phyloP scores from a whole-genome alignment of 805 yeast genomes.

The Pichia nanzhaoensis region DNA sequence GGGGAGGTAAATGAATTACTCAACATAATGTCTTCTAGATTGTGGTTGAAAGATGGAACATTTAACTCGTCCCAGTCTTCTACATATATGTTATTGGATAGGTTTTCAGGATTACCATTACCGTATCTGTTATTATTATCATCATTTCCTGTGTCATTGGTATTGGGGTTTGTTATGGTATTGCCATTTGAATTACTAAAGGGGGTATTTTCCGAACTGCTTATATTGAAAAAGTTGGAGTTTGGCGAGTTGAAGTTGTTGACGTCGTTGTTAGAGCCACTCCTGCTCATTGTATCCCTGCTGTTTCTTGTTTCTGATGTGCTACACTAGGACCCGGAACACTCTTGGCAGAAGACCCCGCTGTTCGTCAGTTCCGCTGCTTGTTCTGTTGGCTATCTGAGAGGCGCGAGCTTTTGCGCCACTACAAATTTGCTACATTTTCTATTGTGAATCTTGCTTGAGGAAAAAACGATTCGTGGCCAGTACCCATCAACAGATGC shows the following conservation, averaged over 20 bases:
- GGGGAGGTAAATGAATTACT: too few relatives aligned
- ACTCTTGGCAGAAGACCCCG: too few relatives aligned
- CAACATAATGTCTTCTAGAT: background rate
- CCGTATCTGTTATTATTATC: background rate
- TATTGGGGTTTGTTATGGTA: conserved; percentile 3
- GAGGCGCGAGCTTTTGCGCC: too few relatives aligned
- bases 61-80: background rate
- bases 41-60: background rate
- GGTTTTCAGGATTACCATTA: background rate
- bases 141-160: background rate
- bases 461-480: too few relatives aligned
- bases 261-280: background rate
- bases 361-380: too few relatives aligned
- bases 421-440: too few relatives aligned
- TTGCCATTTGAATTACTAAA: background rate
- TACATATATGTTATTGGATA: background rate
- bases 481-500: too few relatives aligned
- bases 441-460: too few relatives aligned
- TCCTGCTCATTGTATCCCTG: background rate
- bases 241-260: conserved; percentile 1
- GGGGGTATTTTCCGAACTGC: conserved; percentile 1
- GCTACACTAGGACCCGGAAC: too few relatives aligned
- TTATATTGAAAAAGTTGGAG: conserved; percentile 1
- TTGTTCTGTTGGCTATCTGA: too few relatives aligned
- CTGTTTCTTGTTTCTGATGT: too few relatives aligned